phyloP scores from a whole-genome alignment of 352 stramenopile genomes.

The Phytophthora agathidicida region DNA sequence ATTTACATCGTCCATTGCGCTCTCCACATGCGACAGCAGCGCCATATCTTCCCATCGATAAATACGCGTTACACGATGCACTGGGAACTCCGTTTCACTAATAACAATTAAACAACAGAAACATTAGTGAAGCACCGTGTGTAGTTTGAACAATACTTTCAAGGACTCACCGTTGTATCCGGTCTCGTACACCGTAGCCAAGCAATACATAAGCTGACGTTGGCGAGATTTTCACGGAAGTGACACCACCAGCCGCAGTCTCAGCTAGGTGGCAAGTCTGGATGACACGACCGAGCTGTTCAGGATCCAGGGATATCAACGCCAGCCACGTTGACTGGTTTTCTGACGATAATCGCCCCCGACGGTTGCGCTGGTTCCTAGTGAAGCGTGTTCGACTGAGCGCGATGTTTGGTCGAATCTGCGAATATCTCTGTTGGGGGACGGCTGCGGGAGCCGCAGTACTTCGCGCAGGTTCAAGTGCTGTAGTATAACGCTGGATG shows the following conservation, averaged over 20 bases:
- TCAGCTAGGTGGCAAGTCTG: slow-evolving; percentile 85
- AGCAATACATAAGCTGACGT: slow-evolving; percentile 87
- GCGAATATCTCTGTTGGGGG: slow-evolving; percentile 73
- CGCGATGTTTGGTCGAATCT: slow-evolving; percentile 87
- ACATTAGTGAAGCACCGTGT: slow-evolving; percentile 2
- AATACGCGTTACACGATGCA: slow-evolving; percentile 87
- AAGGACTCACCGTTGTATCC: slow-evolving; percentile 72
- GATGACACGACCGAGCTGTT: slow-evolving; percentile 78
- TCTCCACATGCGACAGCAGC: slow-evolving; percentile 85
- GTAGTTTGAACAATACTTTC: neutral
- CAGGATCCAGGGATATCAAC: slow-evolving; percentile 80
- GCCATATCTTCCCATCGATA: slow-evolving; percentile 92
- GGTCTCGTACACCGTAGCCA: slow-evolving; percentile 86
- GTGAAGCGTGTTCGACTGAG: slow-evolving; percentile 81
- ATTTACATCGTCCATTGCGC: slow-evolving; percentile 97
- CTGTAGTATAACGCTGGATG: slow-evolving; percentile 41
- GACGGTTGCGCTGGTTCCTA: slow-evolving; percentile 72
- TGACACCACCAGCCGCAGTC: slow-evolving; percentile 84
- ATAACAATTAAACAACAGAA: slow-evolving; percentile 7
- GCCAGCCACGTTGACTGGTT: slow-evolving; percentile 89
- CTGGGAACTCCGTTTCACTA: slow-evolving; percentile 81
- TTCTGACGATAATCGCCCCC: slow-evolving; percentile 73
- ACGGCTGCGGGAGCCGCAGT: slow-evolving; percentile 25
- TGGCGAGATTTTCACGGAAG: slow-evolving; percentile 90
- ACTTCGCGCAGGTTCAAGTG: slow-evolving; percentile 34